Base-by-base conservation (phyloP, 257 asterid genomes). In the Salvia rosmarinus region DNA sequence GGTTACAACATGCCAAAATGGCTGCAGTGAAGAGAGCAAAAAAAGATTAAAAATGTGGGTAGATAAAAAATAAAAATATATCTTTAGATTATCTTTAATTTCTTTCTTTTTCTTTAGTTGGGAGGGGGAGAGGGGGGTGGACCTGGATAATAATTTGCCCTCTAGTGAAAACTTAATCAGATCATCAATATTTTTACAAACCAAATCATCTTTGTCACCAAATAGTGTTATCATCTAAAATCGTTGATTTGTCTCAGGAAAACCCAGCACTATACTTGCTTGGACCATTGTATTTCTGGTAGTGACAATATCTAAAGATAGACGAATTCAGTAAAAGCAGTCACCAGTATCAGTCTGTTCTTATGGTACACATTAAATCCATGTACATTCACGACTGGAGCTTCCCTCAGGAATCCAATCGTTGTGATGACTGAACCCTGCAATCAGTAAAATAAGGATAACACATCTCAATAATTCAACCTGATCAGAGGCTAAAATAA, bases 321-420 rank as follows among this genome's bases (percentile, higher is more conserved):
- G 55, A 71, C 20, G 39, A 59, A 65, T 23, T 40, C 49, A 57
- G 73, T 40, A 75, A 72, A 70, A 72, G 68, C 69, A 77, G 73
- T 83, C 68, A 93, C 98, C 95, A 93, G 70, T 82, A 93, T 89
- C 81, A 93, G 80, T 78, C 98, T 88, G 68, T 93, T 93, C 87
- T 85, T 93, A 84, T 93, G 95, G 87, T 93, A 93, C 78, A 93
- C 95, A 81, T 90, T 93, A 82, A 93, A 93, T 78, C 98, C 98
- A 76, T 90, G 97, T 52, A 90, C 44, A 72, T 87, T 87, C 75
- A 89, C 97, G 6, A 63, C 62, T 47, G 97, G 97, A 78, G 98
- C 96, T 75, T 93, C 98, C 86, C 90, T 93, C 71, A 93, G 73
- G 70, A 93, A 93, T 52, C 98, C 98, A 74, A 93, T 80, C 60